A percentile compares a stretch with the other conserved stretches of the same genome.
Evolutionary conservation across 2,329 filamentous ascomycete species (phyloP).

Genomic region (Tolypocladium pustulatum): DNA sequence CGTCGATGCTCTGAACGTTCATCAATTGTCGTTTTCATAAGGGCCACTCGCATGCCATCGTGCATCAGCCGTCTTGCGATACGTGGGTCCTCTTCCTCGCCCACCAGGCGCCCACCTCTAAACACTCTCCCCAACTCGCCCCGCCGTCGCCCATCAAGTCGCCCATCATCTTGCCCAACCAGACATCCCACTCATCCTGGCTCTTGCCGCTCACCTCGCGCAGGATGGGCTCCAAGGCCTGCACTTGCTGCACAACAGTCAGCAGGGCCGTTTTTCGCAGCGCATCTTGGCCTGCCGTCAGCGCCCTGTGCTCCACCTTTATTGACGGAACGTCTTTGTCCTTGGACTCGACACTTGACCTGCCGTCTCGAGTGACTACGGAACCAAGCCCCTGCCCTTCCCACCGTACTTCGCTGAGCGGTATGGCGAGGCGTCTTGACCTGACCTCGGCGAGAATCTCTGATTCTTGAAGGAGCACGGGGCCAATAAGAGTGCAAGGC

Average conservation of each 20-base stretch:
- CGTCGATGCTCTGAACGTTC: not conserved
- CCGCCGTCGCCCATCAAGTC: conserved; percentile 72
- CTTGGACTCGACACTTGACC: conserved; percentile 47
- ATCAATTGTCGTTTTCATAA: not conserved
- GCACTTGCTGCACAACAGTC: conserved; percentile 73
- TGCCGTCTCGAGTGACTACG: conserved; percentile 49
- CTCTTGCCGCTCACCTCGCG: conserved; percentile 77
- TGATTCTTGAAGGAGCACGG: conserved; percentile 72
- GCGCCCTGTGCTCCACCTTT: conserved; percentile 31
- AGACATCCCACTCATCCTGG: conserved; percentile 84
- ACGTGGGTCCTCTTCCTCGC: conserved; percentile 55
- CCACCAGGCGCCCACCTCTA: conserved; percentile 80
- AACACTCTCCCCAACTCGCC: conserved; percentile 72
- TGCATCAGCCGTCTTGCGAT: not conserved
- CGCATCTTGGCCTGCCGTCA: conserved; percentile 61
- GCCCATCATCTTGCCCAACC: conserved; percentile 79
- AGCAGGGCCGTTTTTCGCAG: conserved; percentile 70
- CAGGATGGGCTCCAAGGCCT: conserved; percentile 73
- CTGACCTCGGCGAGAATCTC: conserved; percentile 59
- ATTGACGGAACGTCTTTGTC: conserved; percentile 26
- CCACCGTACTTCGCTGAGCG: conserved; percentile 76
- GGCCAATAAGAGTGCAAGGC: conserved; percentile 67
- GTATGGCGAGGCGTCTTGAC: conserved; percentile 73
- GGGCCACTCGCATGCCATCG: not conserved
- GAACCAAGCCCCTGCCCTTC: conserved; percentile 65